Evolutionary conservation across 2,329 filamentous ascomycete species (phyloP), one percentile per base, ranked within the genome.

Genomic region (Aspergillus sp.): DNA sequence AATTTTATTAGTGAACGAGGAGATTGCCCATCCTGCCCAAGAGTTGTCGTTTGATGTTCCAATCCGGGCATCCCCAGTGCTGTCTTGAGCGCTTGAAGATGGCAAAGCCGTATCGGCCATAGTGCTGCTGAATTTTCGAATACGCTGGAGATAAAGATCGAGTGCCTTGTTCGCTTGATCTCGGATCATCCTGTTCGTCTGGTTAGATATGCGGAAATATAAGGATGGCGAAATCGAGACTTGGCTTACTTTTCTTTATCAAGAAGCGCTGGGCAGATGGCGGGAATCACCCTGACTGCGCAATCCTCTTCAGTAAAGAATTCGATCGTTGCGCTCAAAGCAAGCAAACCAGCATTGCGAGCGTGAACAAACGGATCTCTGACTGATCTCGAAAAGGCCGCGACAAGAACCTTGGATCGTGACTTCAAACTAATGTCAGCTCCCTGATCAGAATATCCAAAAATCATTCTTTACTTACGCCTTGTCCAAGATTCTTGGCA

Each of bases 1-100:
- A 9, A 97, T 66, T 59, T 95, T 96, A 68, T 97, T 97, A 2
- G 93, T 97, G 62, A 98, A 98, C 1, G 90, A 96, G 0, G 93
- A 97, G 43, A 98, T 96, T 1, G 93, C 93, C 93, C 93, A 98
- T 9, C 93, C 93, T 1, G 93, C 82, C 93, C 93, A 97, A 3
- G 83, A 82, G 19, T 77, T 73, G 42, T 84, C 77, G 33, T 77
- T 79, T 47, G 89, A 86, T 1, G 89, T 93, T 49, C 85, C 83
- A 76, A 95, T 93, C 30, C 88, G 81, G 1, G 79, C 76, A 13
- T 67, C 61, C 33, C 70, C 65, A 28, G 67, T 63, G 26, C 53
- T 49, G 26, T 74, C 67, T 9, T 75, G 65, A 3, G 77, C 69
- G 26, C 72, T 72, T 12, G 83, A 76, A 1, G 88, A 79, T 32